These are phyloP conservation scores for Eragrostis nindensis DNA, from an alignment of 176 grass and related monocot genomes.

Conservation along the genomic window DNA sequence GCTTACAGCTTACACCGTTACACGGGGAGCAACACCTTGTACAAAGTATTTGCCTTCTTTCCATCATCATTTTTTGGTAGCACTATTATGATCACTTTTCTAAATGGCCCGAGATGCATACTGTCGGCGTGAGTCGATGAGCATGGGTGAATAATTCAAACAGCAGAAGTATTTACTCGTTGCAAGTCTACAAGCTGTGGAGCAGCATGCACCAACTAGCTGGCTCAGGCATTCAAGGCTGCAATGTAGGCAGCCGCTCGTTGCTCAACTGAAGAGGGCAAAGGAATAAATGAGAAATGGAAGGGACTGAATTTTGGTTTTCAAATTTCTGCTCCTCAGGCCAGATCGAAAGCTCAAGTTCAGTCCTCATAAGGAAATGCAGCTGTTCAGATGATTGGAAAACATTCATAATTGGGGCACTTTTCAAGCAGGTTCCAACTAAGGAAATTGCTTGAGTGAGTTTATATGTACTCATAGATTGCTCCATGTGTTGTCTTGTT, in stretches of 20 bases:
- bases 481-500: not conserved
- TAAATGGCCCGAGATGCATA: not conserved
- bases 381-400: too few relatives aligned
- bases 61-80: too few relatives aligned
- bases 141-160: not conserved
- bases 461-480: too few relatives aligned
- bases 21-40: not conserved
- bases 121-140: not conserved
- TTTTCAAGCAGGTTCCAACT: too few relatives aligned
- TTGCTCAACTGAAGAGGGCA: constrained; percentile 32
- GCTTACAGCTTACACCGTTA: too few relatives aligned
- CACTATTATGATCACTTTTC: not conserved
- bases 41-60: too few relatives aligned
- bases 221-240: constrained; percentile 43
- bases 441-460: too few relatives aligned
- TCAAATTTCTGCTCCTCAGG: constrained; percentile 32
- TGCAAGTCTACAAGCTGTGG: not conserved
- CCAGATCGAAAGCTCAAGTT: too few relatives aligned
- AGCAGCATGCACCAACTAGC: constrained; percentile 27
- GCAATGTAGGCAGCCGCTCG: constrained; percentile 46
- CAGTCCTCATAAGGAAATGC: too few relatives aligned
- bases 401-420: too few relatives aligned
- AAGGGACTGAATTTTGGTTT: constrained; percentile 26
- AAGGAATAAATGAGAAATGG: constrained; percentile 31
- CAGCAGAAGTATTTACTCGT: constrained; percentile 25